These are phyloP conservation scores for Dianthus caryophyllus DNA, from an alignment of 148 eudicot genomes.

Conservation along the genomic window DNA sequence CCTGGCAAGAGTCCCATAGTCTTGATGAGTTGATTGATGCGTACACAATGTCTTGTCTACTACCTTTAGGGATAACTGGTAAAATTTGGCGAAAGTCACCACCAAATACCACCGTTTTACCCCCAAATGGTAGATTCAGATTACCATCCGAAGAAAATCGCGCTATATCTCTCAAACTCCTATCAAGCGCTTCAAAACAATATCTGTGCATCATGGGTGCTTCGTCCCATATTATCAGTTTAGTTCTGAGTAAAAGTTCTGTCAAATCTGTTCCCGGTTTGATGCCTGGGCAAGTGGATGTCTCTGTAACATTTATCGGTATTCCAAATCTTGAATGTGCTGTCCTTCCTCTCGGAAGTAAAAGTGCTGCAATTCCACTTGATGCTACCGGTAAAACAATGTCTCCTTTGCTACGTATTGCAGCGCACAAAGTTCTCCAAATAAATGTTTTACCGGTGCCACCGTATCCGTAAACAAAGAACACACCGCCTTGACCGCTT, in stretches of 20 bases:
- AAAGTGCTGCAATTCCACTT: conserved; percentile 19
- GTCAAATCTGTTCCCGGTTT: not conserved
- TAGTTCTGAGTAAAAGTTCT: not conserved
- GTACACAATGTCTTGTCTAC: too few species aligned
- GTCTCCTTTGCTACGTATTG: conserved; percentile 10
- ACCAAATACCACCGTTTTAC: too few species aligned
- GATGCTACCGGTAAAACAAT: conserved; percentile 27
- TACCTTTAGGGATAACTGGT: too few species aligned
- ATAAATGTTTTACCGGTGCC: too few species aligned
- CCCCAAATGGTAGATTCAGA: too few species aligned
- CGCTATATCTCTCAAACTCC: too few species aligned
- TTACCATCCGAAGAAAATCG: conserved; percentile 10
- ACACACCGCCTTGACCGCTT: too few species aligned
- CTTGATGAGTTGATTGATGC: too few species aligned
- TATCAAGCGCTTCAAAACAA: too few species aligned
- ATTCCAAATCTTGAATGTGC: conserved; percentile 30
- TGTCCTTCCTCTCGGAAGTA: conserved; percentile 8
- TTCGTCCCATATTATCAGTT: conserved; percentile 27
- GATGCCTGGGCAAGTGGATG: conserved; percentile 15
- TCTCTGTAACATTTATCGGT: conserved; percentile 1
- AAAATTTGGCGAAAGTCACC: too few species aligned
- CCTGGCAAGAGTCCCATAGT: too few species aligned
- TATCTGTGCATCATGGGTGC: not conserved
- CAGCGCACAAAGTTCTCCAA: too few species aligned
- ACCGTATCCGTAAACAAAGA: not conserved